Base-by-base conservation (phyloP, 805 yeast species). In the Teunomyces tritomae region DNA sequence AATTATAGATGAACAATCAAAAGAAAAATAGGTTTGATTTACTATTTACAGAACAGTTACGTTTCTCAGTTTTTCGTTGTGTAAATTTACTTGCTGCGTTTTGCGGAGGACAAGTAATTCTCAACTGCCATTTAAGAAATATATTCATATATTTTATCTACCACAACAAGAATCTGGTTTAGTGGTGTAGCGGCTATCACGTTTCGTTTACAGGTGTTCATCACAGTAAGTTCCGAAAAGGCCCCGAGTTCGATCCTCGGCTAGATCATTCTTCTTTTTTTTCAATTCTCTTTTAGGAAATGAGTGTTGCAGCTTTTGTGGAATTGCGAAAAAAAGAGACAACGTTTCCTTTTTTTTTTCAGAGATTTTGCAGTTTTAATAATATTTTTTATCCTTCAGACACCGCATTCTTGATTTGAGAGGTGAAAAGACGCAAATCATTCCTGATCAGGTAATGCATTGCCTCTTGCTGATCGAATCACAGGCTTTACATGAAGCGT, bases 171-270 rank as follows among this genome's bases (percentile, higher is more conserved):
- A 48, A 39, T 39, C 45, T 39, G 57, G 70, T 67, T 64, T 63
- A 65, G 68, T 67, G 71, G 72, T 65, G 69, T 66, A 67, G 71
- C 68, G 72, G 71, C 65, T 67, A 67, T 65, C 69, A 65, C 72
- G 71, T 65, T 65, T 66, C 71, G 70, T 67, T 67, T 66, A 67
- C 72, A 67, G 52, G 63, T 62, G 67, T 47, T 48, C n/a, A 32
- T 39, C 64, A 56, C 62, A 57, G 67, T 64, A 63, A 65, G 61
- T 53, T 46, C 72, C 70, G 71, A 66, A 65, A 65, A 67, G 73
- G 71, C 63, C 73, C 71, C 70, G 71, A 65, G 73, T 67, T 67
- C 72, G 72, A 67, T 65, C 71, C 73, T 65, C 71, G 70, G 71
- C 67, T 64, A 64, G 64, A 65, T 65, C 71, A 67, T 44, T 43